Percentiles rank a stretch among this genome's conserved stretches.
These are phyloP conservation scores for Vigna trinervia DNA, from an alignment of 306 rosid species.

Conservation along the genomic window DNA sequence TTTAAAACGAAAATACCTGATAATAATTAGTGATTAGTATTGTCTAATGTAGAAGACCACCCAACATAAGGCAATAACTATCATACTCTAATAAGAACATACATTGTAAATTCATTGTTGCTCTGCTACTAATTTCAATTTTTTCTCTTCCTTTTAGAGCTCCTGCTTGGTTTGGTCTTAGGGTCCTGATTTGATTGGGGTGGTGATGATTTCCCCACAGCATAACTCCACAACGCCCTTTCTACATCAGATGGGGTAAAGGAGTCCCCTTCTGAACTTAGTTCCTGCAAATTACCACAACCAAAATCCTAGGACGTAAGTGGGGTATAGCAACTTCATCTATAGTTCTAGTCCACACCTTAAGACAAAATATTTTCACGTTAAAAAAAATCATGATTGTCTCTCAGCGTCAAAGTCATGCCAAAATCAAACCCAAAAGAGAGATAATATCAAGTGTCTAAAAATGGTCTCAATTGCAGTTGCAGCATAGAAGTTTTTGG, in stretches of 20 bases:
- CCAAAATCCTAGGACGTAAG: neutral
- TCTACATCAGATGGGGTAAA: conserved; percentile 90
- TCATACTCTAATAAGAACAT: neutral
- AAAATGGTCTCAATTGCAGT: neutral
- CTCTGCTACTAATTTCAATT: conserved; percentile 48
- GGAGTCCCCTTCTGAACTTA: conserved; percentile 61
- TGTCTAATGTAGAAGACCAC: conserved; percentile 9
- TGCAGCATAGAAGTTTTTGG: neutral
- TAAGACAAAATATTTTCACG: neutral
- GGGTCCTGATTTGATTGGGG: conserved; percentile 46
- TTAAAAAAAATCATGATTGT: neutral
- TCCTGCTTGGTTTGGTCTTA: conserved; percentile 46
- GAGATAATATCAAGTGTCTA: neutral
- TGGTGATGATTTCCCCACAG: conserved; percentile 56
- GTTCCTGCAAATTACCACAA: conserved; percentile 64
- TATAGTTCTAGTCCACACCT: neutral
- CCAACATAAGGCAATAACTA: neutral
- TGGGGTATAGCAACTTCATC: conserved; percentile 5
- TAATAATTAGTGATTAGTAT: conserved; percentile 13
- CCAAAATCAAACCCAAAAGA: conserved; percentile 33
- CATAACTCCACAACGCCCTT: conserved; percentile 86
- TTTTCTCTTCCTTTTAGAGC: conserved; percentile 73
- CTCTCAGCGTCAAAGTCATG: conserved; percentile 13
- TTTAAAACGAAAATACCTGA: conserved; percentile 13
- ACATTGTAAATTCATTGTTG: conserved; percentile 9